phyloP scores from a whole-genome alignment of 83 land plant genomes.

The Isoetes engelmannii region DNA sequence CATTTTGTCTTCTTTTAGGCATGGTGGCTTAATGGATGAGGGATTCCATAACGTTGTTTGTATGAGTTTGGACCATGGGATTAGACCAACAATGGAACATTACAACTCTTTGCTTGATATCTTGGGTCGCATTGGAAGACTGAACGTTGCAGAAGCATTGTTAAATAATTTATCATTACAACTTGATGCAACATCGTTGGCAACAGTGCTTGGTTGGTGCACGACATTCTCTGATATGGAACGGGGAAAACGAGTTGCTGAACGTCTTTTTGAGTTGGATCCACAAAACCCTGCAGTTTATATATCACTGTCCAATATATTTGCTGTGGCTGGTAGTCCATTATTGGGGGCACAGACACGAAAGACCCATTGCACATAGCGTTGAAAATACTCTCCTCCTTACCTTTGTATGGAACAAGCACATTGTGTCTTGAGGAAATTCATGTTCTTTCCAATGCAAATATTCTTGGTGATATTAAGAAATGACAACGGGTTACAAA shows the following conservation, averaged over 20 bases:
- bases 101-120: background rate
- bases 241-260: background rate
- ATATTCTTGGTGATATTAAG: no score
- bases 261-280: slow-evolving; percentile 4
- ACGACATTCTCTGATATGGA: background rate
- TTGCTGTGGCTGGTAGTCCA: no score
- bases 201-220: slow-evolving; percentile 7
- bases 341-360: no score
- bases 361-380: no score
- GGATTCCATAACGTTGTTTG: background rate
- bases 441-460: no score
- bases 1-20: slow-evolving; percentile 4
- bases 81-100: background rate
- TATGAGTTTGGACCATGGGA: background rate
- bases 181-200: slow-evolving; percentile 2
- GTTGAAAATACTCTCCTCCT: no score
- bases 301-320: slow-evolving; percentile 4
- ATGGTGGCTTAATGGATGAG: slow-evolving; percentile 7
- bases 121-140: background rate
- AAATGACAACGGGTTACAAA: no score
- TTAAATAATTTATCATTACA: slow-evolving; percentile 4
- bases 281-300: slow-evolving; percentile 1
- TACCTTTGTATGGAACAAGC: no score
- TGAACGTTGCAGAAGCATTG: background rate
- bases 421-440: no score